Evolutionary conservation across 1,284 basidiomycete genomes (phyloP).

Genomic region (Rhizopogon parksii): DNA sequence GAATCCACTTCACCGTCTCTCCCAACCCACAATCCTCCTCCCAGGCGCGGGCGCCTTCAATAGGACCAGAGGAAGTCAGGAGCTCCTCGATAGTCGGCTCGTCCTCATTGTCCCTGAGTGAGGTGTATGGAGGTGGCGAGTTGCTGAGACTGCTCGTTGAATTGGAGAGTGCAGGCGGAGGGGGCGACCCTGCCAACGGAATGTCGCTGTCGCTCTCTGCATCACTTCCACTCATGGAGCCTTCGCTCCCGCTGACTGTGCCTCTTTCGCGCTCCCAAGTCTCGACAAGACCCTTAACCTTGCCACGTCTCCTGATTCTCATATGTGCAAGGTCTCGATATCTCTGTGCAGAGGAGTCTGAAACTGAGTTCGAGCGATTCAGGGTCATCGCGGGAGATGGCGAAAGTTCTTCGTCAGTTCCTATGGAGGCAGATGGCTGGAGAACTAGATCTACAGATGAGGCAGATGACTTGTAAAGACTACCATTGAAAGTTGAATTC

Average conservation of each 20-base stretch:
- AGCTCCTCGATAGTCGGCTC: slow-evolving; percentile 27
- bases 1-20: slow-evolving; percentile 25
- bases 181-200: not conserved
- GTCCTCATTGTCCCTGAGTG: slow-evolving; percentile 15
- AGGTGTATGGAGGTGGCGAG: slow-evolving; percentile 8
- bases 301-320: slow-evolving; percentile 24
- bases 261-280: slow-evolving; percentile 20
- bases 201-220: slow-evolving; percentile 19
- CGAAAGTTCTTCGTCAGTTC: slow-evolving; percentile 3
- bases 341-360: slow-evolving; percentile 21
- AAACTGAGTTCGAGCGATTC: slow-evolving; percentile 22
- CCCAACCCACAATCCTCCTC: slow-evolving; percentile 23
- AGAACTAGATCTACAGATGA: slow-evolving; percentile 23
- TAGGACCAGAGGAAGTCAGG: slow-evolving; percentile 17
- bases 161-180: not conserved
- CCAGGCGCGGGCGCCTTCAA: slow-evolving; percentile 26
- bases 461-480: slow-evolving; percentile 13
- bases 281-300: slow-evolving; percentile 27
- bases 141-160: slow-evolving; percentile 1
- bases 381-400: slow-evolving; percentile 16
- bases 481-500: slow-evolving; percentile 8
- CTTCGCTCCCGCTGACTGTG: slow-evolving; percentile 21
- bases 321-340: slow-evolving; percentile 28
- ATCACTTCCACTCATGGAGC: slow-evolving; percentile 18
- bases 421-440: not conserved